Evolutionary conservation across 495 filamentous ascomycete species (phyloP).

Genomic region (Mycothermus thermophilus): DNA sequence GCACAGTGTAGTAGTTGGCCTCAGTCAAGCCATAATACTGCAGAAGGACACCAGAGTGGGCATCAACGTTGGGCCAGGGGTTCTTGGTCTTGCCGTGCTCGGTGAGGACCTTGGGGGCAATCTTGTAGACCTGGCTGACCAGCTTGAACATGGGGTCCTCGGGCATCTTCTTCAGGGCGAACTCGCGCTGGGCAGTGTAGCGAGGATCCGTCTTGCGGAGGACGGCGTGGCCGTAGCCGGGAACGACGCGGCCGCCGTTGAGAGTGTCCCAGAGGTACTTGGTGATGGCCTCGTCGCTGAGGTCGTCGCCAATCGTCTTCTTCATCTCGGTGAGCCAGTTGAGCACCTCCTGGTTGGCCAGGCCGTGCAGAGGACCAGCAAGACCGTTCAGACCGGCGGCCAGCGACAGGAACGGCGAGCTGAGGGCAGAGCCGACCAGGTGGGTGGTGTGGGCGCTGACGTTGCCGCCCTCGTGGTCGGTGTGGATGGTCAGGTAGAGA

Average conservation of each 20-base stretch:
- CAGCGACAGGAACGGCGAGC: constrained; percentile 92
- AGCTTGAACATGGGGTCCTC: constrained; percentile 99
- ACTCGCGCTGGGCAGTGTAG: constrained; percentile 93
- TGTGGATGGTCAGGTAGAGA: constrained; percentile 97
- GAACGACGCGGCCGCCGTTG: constrained; percentile 88
- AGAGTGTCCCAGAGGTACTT: constrained; percentile 97
- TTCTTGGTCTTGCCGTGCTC: constrained; percentile 99
- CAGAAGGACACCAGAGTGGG: constrained; percentile 92
- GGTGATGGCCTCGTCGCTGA: constrained; percentile 88
- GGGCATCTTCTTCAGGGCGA: constrained; percentile 72
- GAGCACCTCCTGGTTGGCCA: constrained; percentile 98
- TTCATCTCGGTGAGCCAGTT: constrained; percentile 99
- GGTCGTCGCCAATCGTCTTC: constrained; percentile 80
- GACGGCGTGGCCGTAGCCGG: constrained; percentile 96
- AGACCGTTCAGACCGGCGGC: constrained; percentile 94
- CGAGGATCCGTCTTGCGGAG: constrained; percentile 99
- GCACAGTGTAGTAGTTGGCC: constrained; percentile 98
- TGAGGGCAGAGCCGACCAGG: constrained; percentile 90
- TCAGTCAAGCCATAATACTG: constrained; percentile 99
- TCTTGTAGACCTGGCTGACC: constrained; percentile 99
- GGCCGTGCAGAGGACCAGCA: constrained; percentile 93
- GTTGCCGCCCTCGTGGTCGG: constrained; percentile 98
- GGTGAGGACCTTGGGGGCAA: constrained; percentile 90
- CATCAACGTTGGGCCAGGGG: constrained; percentile 35
- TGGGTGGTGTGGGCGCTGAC: constrained; percentile 97